Conservation (phyloP, 768 basidiomycete species). For the Polyporus arcularius region DNA sequence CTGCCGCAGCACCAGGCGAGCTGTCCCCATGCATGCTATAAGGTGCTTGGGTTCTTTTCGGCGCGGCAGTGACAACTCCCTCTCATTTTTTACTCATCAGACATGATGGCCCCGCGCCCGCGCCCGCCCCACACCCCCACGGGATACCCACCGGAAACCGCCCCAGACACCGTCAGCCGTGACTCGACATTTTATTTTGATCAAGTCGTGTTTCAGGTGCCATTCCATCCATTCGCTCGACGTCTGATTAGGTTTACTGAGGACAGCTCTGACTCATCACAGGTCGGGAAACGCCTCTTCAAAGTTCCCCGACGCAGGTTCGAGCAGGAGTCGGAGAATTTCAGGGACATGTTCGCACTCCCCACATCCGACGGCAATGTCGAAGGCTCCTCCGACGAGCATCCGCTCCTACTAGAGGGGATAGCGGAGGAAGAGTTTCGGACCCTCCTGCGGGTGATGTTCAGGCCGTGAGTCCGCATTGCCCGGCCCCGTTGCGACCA, state of each 20-base stretch:
- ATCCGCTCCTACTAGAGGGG: constrained; percentile 17
- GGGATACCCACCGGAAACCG: no score
- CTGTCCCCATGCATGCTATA: no score
- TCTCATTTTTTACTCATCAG: no score
- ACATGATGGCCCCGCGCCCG: no score
- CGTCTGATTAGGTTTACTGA: background rate
- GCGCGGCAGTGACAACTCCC: no score
- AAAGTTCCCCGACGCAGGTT: constrained; percentile 25
- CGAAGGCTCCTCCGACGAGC: constrained; percentile 23
- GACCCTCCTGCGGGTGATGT: constrained; percentile 21
- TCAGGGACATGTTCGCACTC: constrained; percentile 21
- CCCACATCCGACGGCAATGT: background rate
- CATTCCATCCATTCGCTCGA: background rate
- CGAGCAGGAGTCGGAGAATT: constrained; percentile 19
- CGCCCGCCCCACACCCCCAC: no score
- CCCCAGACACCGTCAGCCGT: background rate
- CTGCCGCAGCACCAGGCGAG: no score
- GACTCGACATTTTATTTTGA: constrained; percentile 3
- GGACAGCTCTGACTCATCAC: background rate
- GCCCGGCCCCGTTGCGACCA: no score
- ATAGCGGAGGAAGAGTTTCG: constrained; percentile 19
- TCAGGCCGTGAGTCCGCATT: constrained; percentile 16
- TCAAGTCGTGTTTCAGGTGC: constrained; percentile 9
- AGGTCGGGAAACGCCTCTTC: constrained; percentile 22
- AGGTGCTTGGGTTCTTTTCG: no score